Conservation (phyloP, 163 green algal species). For the Chloromonas sp. region DNA sequence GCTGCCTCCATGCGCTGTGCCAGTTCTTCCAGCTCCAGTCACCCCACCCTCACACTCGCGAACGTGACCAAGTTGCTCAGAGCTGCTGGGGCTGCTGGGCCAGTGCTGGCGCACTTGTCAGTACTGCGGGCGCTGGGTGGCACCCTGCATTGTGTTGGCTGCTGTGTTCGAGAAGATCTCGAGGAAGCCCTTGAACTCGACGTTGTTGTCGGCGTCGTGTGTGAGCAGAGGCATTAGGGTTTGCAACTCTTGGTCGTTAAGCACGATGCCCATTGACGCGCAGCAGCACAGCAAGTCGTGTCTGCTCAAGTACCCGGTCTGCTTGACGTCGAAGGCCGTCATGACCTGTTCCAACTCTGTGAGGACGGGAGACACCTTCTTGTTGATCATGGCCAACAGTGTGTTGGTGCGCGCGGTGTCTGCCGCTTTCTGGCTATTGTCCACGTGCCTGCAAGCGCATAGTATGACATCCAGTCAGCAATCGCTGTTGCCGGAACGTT, state of each 20-base stretch:
- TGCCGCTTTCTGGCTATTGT: conserved; percentile 18
- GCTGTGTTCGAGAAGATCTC: conserved; percentile 8
- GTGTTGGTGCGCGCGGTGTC: conserved; percentile 16
- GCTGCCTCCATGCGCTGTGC: too few relatives aligned
- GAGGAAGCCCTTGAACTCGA: conserved; percentile 25
- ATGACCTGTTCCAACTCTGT: conserved; percentile 18
- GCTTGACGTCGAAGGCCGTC: conserved; percentile 15
- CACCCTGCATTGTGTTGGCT: too few relatives aligned
- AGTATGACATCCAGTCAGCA: background rate
- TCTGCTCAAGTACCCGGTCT: conserved; percentile 22
- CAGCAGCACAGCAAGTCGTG: conserved; percentile 43
- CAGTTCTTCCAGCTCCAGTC: too few relatives aligned
- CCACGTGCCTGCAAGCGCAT: conserved; percentile 7
- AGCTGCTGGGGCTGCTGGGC: too few relatives aligned
- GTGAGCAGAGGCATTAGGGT: conserved; percentile 25
- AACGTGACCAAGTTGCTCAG: too few relatives aligned
- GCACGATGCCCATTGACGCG: conserved; percentile 48
- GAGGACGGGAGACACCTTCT: conserved; percentile 24
- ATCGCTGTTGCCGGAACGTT: too few relatives aligned
- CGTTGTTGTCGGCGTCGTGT: conserved; percentile 11
- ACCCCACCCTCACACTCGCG: too few relatives aligned
- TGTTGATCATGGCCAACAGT: conserved; percentile 24
- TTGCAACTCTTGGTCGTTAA: conserved; percentile 41
- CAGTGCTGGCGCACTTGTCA: too few relatives aligned
- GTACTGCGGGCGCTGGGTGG: too few relatives aligned